Base-by-base conservation (phyloP, 805 yeast genomes). In the Debaryomyces castellii region DNA sequence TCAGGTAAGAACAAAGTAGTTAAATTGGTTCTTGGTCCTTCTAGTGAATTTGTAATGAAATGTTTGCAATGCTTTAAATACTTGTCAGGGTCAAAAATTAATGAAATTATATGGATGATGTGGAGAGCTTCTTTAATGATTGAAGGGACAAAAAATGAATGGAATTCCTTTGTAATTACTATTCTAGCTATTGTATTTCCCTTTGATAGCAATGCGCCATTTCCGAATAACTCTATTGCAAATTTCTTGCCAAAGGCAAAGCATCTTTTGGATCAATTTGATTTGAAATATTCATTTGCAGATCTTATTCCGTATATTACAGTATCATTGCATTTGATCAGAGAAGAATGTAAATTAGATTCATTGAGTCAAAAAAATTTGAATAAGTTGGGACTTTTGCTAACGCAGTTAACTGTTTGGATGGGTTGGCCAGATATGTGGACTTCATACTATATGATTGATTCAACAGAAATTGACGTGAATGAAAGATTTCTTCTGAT, bases 351-450 rank as follows among this genome's bases (percentile, higher is more conserved):
- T 39, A 74, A 77, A 42, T 67, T 92, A 24, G 82, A 86, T 53
- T 64, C 79, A 1, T 63, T 81, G 21, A 68, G 74, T 4, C 45
- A 57, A 3, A 44, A 54, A 0, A 60, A 67, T 7, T 64, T 74
- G 10, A 53, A 66, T 3, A 63, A 64, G 25, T 54, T 91, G 23
- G 81, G 85, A 0, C 21, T 66, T 1, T 60, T 90, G 18, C 61
- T 90, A n/a, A 69, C 83, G 0, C 85, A 84, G 51, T 58, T 87
- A 11, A 75, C 85, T 0, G 53, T 70, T 10, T 80, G 88, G 83
- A 78, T 85, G 80, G 82, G 87, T 5, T 87, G 96, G 96, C 78
- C 83, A 9, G 80, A 73, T 1, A 47, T 54, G 0, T 87, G 96
- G 96, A 59, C 66, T 18, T 54, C 63, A 1, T 82, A 81, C 52